Evolutionary conservation across 2,329 filamentous ascomycete genomes (phyloP).

Genomic region (Phoma sp.): DNA sequence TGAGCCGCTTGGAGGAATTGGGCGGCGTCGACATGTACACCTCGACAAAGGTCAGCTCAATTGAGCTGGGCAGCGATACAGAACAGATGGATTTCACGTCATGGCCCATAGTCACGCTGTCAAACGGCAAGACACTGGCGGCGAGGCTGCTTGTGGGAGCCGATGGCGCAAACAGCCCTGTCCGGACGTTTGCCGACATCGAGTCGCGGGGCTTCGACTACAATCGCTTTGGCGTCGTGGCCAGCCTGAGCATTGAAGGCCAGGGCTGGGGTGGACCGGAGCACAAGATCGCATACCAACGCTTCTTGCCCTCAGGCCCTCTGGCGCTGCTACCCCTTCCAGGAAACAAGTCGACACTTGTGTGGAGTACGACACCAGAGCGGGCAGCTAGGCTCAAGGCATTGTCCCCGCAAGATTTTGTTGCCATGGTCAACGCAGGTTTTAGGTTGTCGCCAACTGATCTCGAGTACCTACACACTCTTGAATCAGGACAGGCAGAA

Average conservation of each 20-base stretch:
- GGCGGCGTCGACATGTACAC: constrained; percentile 74
- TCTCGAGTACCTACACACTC: constrained; percentile 79
- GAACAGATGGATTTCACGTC: constrained; percentile 77
- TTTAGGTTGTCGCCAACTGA: constrained; percentile 84
- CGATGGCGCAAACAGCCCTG: constrained; percentile 93
- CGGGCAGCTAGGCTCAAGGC: constrained; percentile 81
- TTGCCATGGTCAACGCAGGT: constrained; percentile 89
- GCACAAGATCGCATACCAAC: constrained; percentile 84
- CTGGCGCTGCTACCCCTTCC: constrained; percentile 91
- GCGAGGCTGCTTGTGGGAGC: constrained; percentile 89
- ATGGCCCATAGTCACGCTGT: constrained; percentile 84
- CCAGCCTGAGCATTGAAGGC: constrained; percentile 76
- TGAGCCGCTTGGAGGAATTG: constrained; percentile 73
- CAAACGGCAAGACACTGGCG: constrained; percentile 69
- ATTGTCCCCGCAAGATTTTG: constrained; percentile 74
- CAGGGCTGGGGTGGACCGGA: constrained; percentile 47
- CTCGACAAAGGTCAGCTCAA: constrained; percentile 77
- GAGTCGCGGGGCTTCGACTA: constrained; percentile 92
- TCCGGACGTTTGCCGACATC: constrained; percentile 87
- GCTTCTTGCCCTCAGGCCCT: constrained; percentile 90
- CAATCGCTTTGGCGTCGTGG: constrained; percentile 85
- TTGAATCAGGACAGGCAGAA: constrained; percentile 60
- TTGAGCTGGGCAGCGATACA: constrained; percentile 71
- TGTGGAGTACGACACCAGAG: constrained; percentile 90
- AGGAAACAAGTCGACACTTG: constrained; percentile 79